Evolutionary conservation across 129 eudicot genomes (phyloP).

Genomic region (Lactuca saligna): DNA sequence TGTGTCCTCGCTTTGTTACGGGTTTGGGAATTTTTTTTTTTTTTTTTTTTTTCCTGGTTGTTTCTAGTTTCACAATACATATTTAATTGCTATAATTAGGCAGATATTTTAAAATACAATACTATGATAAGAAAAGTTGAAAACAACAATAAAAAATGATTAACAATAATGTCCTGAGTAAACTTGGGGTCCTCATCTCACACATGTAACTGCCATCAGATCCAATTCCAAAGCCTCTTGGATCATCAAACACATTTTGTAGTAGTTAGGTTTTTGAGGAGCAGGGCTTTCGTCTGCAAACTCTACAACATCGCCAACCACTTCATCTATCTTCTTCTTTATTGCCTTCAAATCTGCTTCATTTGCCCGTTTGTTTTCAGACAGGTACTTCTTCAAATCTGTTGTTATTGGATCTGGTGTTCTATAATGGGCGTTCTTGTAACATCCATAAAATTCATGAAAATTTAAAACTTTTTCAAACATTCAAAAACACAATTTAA

Average conservation of each 20-base stretch:
- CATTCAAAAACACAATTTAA: no score
- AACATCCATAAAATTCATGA: no score
- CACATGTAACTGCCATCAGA: constrained; percentile 67
- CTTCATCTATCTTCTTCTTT: constrained; percentile 54
- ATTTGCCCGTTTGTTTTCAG: constrained; percentile 44
- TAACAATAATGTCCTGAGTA: constrained; percentile 64
- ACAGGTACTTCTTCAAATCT: constrained; percentile 51
- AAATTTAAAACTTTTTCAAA: no score
- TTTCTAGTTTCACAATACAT: no score
- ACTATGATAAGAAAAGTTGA: no score
- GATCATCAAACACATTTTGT: constrained; percentile 59
- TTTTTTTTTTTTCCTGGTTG: no score
- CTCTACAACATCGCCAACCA: constrained; percentile 55
- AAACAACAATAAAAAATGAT: no score
- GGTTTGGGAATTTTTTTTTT: no score
- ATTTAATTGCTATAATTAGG: no score
- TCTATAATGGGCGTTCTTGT: constrained; percentile 54
- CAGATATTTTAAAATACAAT: no score
- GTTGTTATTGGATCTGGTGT: constrained; percentile 50
- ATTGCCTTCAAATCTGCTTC: constrained; percentile 58
- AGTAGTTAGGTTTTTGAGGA: constrained; percentile 50
- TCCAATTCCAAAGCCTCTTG: constrained; percentile 58
- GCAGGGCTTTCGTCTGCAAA: constrained; percentile 56
- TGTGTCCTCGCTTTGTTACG: no score
- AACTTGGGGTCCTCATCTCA: constrained; percentile 65